Percentiles rank a stretch among this genome's conserved stretches.
Conservation (phyloP, 352 stramenopile genomes). For the Pythium myriotylum region DNA sequence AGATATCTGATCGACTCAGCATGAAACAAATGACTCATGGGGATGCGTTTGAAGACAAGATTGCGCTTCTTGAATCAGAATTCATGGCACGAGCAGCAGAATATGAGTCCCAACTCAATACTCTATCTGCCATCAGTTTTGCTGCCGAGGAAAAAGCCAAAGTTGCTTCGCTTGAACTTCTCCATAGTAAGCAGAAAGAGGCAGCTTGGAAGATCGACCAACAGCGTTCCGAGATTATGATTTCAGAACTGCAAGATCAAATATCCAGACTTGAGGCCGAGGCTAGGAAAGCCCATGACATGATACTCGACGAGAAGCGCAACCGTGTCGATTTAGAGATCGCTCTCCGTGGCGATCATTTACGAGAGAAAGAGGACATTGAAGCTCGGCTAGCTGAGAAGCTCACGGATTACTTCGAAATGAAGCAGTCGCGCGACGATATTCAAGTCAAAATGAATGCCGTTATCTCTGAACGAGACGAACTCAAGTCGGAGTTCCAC, state of each 20-base stretch:
- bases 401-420: slow-evolving; percentile 17
- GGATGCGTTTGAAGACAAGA: slow-evolving; percentile 32
- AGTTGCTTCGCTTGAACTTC: slow-evolving; percentile 49
- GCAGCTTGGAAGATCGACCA: slow-evolving; percentile 55
- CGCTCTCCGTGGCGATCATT: background rate
- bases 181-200: slow-evolving; percentile 65
- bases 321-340: slow-evolving; percentile 23
- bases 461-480: background rate
- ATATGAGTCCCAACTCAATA: slow-evolving; percentile 49
- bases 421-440: background rate
- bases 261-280: slow-evolving; percentile 35
- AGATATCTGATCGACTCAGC: slow-evolving; percentile 53
- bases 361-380: background rate
- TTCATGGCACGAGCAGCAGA: slow-evolving; percentile 48
- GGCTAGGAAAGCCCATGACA: slow-evolving; percentile 19
- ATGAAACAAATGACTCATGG: slow-evolving; percentile 13
- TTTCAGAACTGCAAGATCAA: slow-evolving; percentile 31
- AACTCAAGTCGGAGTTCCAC: background rate
- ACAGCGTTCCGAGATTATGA: slow-evolving; percentile 37
- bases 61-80: slow-evolving; percentile 41
- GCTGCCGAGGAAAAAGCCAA: slow-evolving; percentile 51
- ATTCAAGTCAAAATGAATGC: background rate
- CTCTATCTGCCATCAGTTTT: slow-evolving; percentile 30
- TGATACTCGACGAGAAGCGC: slow-evolving; percentile 39
- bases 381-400: slow-evolving; percentile 15